Evolutionary conservation across 208 protist species (phyloP), one percentile per base, ranked within the genome.

Genomic region (Entamoeba invadens): DNA sequence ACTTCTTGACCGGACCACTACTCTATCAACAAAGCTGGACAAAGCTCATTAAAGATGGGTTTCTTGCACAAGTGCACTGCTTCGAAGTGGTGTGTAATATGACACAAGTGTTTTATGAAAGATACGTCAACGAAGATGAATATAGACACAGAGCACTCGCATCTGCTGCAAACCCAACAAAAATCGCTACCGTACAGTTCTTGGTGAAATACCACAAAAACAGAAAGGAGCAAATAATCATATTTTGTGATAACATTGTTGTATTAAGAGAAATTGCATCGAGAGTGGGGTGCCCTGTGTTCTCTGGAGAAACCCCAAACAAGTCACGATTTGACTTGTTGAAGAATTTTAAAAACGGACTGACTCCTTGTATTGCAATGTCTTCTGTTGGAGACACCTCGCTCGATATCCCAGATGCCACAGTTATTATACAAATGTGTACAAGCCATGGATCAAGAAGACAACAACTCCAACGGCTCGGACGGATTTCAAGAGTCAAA

Each of bases 21-120:
- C 96, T 99, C 46, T 99, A 98, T 95, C 98, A 99, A 92, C 97
- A 99, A 0, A 99, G 99, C 87, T 99, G 99, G 99, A 97, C 99
- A 77, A 97, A 98, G 93, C 96, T 99, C 5, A 96, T 97, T 72
- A 95, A 94, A 72, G 96, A 97, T 87, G 98, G 98, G 25, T 98
- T 97, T 94, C 96, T 99, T n/a, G 98, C 99, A 2, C 97, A 97
- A 51, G 98, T 99, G 3, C 96, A 98, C 94, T 99, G 99, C 95
- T 95, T 98, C 5, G 98, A 99, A 95, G 97, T 99, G 44, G 98
- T 98, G 96, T 99, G 98, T 91, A 96, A 96, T 35, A 98, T 99
- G 97, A 98, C 97, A 4, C 93, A 96, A 44, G 97, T 97, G 57
- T 99, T 99, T 95, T 98, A 96, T 92, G 16, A 57, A 0, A 93